Base-by-base conservation (phyloP, 2,329 filamentous ascomycete species). In the Malbranchea cinnamomea region DNA sequence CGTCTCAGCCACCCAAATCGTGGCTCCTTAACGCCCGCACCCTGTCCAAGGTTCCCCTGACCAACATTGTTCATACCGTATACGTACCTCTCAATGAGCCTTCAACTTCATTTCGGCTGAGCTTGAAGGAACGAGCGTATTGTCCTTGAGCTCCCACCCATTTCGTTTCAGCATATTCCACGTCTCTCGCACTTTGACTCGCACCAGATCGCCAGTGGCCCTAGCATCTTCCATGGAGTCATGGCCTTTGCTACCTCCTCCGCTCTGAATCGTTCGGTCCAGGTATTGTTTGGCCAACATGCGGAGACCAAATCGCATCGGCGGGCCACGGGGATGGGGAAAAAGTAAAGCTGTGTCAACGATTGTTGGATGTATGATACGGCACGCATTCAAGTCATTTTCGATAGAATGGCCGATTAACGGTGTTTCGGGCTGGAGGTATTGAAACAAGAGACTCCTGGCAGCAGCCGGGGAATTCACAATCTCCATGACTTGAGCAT, bases 371-470 rank as follows among this genome's bases (percentile, higher is more conserved):
- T 95, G 89, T 25, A 93, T 74, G 29, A 95, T 68, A 20, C 87
- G 78, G 23, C 78, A 65, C 2, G 77, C 71, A 49, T 93, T 94
- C 32, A 98, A 68, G 46, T 98, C 89, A 48, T 98, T 98, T 46
- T 98, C 89, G 6, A 95, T 71, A 1, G 83, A 85, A 51, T 98
- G 89, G 0, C 89, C 89, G 26, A 98, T 80, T 1, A 98, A 57
- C 0, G 85, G 80, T 0, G 85, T 98, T 0, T 67, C 59, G 0
- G 83, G 79, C 1, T 74, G 68, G 28, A 98, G 66, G 31, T 80
- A 65, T 0, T 68, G 66, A 53, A 92, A 82, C 6, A 98, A 67
- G 0, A 94, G 64, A 2, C 72, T 62, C 6, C 89, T 76, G 1
- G 89, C 89, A 16, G 61, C 67, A 13, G 71, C 60, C 0, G 85